phyloP scores from a whole-genome alignment of 768 basidiomycete species.

The Amanita pseudoporphyria region DNA sequence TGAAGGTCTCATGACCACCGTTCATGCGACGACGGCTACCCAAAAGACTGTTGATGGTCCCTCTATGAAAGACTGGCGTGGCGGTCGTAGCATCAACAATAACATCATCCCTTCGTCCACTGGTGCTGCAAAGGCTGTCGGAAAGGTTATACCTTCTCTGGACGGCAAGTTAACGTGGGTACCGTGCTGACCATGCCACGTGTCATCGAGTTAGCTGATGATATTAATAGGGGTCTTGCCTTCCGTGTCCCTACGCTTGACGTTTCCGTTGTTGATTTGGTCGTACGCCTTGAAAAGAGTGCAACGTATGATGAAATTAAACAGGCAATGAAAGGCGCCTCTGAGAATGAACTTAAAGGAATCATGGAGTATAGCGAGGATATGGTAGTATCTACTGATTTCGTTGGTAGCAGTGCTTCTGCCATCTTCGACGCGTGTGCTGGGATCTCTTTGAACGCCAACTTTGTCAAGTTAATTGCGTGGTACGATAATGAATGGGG shows the following conservation, averaged over 20 bases:
- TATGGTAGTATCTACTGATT: conserved; percentile 81
- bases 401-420: conserved; percentile 61
- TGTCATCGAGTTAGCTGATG: not conserved
- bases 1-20: conserved; percentile 92
- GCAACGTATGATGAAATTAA: conserved; percentile 84
- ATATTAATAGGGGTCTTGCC: conserved; percentile 55
- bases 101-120: conserved; percentile 97
- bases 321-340: conserved; percentile 61
- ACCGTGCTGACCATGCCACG: not conserved
- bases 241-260: conserved; percentile 93
- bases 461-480: conserved; percentile 90
- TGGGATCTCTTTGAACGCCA: conserved; percentile 77
- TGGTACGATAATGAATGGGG: conserved; percentile 95
- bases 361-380: conserved; percentile 85
- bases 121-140: conserved; percentile 93
- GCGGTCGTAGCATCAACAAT: conserved; percentile 82
- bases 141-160: conserved; percentile 84
- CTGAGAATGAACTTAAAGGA: conserved; percentile 50
- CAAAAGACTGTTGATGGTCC: conserved; percentile 87
- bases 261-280: conserved; percentile 92
- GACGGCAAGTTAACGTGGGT: conserved; percentile 90
- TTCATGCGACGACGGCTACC: conserved; percentile 87
- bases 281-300: conserved; percentile 74
- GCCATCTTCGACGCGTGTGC: conserved; percentile 86
- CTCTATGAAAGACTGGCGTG: conserved; percentile 88